Evolutionary conservation across 306 rosid species (phyloP), one percentile per base, ranked within the genome.

Genomic region (Cucurbita pepo): DNA sequence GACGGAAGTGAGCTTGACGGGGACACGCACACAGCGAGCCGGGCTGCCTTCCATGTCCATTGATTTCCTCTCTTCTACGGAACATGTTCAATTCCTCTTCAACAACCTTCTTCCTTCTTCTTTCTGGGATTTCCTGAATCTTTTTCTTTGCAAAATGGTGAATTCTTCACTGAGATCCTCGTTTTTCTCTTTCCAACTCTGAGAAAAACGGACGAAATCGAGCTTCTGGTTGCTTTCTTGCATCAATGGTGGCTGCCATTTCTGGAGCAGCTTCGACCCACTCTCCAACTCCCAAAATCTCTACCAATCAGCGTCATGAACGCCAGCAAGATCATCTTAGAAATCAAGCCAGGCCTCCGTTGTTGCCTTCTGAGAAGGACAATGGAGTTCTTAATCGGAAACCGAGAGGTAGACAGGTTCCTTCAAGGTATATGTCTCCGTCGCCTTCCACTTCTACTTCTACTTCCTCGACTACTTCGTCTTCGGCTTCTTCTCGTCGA

Each of bases 391-490:
- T 78, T 10, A 83, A 80, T 13, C 84, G 88, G 67, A 84, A 87
- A 78, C 90, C 86, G 25, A 85, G 91, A 73, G 96, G 97, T 11
- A 77, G 95, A 4, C 91, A 87, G 62, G 97, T 95, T 19, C 88
- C 97, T 75, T 95, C 99, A 15, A 95, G 97, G 88, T 95, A 91
- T 77, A 85, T 95, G 97, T 91, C 99, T 34, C 91, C 93, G 25
- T 89, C 96, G 7, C 88, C 94, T 15, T 86, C 97, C 9, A 83
- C 90, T 44, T 84, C 97, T 43, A 85, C 90, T 80, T 88, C 92
- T 10, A 61, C 85, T 0, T 70, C 82, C n/a, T 57, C 87, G 7
- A 76, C 80, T 8, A 60, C 81, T 25, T 56, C 81, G 2, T 67
- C 81, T 0, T 63, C 81, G 1, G 44, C 89, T 13, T 85, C 96